Conservation (phyloP, 345 rosid genomes). For the Citrus trifoliata region DNA sequence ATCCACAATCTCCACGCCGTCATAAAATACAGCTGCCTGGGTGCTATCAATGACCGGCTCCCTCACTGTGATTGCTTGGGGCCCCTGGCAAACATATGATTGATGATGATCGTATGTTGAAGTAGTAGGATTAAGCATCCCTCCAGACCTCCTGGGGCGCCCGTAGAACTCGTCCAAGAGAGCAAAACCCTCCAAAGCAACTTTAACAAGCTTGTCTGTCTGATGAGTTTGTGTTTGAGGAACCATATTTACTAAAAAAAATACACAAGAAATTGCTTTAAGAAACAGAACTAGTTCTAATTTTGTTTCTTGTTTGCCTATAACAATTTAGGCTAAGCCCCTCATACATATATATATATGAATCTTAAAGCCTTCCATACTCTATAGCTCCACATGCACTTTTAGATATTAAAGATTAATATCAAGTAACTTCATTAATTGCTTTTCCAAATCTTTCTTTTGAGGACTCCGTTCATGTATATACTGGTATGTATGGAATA, state of each 20-base stretch:
- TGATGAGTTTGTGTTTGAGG: not conserved
- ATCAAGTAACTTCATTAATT: not conserved
- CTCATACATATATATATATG: too few relatives aligned
- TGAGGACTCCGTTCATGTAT: not conserved
- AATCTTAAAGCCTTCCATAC: too few relatives aligned
- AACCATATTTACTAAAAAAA: not conserved
- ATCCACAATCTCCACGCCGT: not conserved
- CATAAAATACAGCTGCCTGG: not conserved
- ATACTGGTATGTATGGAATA: not conserved
- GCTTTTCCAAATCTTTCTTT: not conserved
- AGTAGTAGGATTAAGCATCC: not conserved
- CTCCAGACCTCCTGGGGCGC: not conserved
- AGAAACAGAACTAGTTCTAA: not conserved
- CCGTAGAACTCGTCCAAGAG: conserved; percentile 6
- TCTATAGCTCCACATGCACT: not conserved
- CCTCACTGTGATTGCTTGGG: not conserved
- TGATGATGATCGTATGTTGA: not conserved
- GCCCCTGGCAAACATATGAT: not conserved
- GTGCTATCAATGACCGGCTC: not conserved
- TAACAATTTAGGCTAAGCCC: not conserved
- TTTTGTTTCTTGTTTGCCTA: not conserved
- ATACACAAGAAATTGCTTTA: not conserved
- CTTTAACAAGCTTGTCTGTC: conserved; percentile 7
- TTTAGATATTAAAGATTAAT: not conserved
- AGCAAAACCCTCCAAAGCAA: conserved; percentile 18